Conservation (phyloP, 2,329 filamentous ascomycete species). For the Onygena corvina region DNA sequence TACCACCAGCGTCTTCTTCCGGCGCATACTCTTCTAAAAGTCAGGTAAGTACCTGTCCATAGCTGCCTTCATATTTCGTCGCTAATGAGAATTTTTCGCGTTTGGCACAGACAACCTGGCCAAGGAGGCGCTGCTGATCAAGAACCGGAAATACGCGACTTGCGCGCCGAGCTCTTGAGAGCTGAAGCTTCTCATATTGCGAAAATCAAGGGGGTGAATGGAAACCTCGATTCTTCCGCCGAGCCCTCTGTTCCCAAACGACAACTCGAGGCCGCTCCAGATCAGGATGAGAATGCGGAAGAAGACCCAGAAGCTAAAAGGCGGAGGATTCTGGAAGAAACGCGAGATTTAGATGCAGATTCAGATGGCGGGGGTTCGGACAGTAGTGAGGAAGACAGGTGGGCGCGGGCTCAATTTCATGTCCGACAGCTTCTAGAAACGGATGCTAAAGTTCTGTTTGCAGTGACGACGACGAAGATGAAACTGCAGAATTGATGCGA, state of each 20-base stretch:
- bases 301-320: constrained; percentile 72
- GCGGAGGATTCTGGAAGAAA: constrained; percentile 74
- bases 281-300: constrained; percentile 34
- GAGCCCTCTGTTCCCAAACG: constrained; percentile 48
- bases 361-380: constrained; percentile 52
- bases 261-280: constrained; percentile 44
- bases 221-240: constrained; percentile 31
- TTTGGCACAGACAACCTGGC: constrained; percentile 53
- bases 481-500: constrained; percentile 76
- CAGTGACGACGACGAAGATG: constrained; percentile 63
- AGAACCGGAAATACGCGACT: constrained; percentile 59
- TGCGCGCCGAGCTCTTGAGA: constrained; percentile 77
- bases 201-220: constrained; percentile 57
- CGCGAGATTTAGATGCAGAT: constrained; percentile 75
- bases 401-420: constrained; percentile 11
- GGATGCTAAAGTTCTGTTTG: not conserved
- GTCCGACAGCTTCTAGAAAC: not conserved
- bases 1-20: constrained; percentile 94
- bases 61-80: not conserved
- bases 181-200: constrained; percentile 80
- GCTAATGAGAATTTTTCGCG: not conserved
- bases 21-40: constrained; percentile 86
- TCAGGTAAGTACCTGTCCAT: constrained; percentile 42
- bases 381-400: constrained; percentile 51
- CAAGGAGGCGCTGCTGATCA: constrained; percentile 74